Conservation (phyloP, 805 yeast species). For the Saturnispora galanensis region DNA sequence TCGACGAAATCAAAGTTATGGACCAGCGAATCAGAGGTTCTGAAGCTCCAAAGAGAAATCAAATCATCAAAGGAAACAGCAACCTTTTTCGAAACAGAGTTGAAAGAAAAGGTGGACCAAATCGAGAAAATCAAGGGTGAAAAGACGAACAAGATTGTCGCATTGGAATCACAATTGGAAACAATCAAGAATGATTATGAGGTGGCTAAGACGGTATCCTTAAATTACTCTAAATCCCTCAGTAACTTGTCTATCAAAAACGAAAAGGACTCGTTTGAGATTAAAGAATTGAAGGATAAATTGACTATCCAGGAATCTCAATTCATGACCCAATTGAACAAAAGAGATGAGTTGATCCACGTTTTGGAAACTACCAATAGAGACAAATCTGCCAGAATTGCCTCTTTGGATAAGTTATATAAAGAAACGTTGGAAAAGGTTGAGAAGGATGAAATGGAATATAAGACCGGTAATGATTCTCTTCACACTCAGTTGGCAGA, state of each 20-base stretch:
- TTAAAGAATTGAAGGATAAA: constrained; percentile 39
- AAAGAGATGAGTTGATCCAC: constrained; percentile 52
- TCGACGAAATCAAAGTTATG: constrained; percentile 17
- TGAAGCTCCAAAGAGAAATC: constrained; percentile 24
- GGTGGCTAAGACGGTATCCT: constrained; percentile 21
- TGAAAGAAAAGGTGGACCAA: constrained; percentile 22
- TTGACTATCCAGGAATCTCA: constrained; percentile 35
- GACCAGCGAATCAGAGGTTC: constrained; percentile 20
- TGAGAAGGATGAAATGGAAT: constrained; percentile 28
- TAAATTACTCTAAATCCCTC: constrained; percentile 27
- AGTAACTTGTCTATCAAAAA: constrained; percentile 29
- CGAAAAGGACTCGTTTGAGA: constrained; percentile 34
- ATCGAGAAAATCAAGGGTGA: constrained; percentile 21
- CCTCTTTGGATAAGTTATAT: constrained; percentile 40
- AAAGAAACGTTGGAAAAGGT: constrained; percentile 33
- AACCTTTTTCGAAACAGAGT: constrained; percentile 29
- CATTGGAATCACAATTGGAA: constrained; percentile 29
- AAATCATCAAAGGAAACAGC: constrained; percentile 24
- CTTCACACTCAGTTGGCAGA: constrained; percentile 28
- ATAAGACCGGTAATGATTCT: constrained; percentile 28
- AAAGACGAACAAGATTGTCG: constrained; percentile 24
- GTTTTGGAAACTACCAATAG: constrained; percentile 44
- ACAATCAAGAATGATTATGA: constrained; percentile 24
- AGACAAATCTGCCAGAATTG: constrained; percentile 43
- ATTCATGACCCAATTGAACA: constrained; percentile 45